Base-by-base conservation (phyloP, 148 eudicot genomes). In the Vaccinium macrocarpon region DNA sequence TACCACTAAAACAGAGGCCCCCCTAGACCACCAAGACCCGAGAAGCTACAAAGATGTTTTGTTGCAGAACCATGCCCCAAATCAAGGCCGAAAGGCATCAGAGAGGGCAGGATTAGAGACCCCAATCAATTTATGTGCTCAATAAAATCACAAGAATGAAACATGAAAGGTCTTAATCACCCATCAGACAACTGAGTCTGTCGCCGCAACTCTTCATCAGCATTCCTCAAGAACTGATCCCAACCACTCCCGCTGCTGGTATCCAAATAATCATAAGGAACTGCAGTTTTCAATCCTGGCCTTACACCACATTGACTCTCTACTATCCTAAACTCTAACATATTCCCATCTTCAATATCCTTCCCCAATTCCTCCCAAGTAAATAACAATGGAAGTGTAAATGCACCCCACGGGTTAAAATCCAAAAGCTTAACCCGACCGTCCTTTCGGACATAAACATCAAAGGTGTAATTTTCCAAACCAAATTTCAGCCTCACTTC, bases 221-320 rank as follows among this genome's bases (percentile, higher is more conserved):
- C 95, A 80, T 91, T 94, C 84, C 89, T 93, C 48, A 94, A 29
- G 85, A 96, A 91, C 72, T 96, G 95, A 86, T 96, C 98, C 98
- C 99, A 95, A 4, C 99, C 98, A 87, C 98, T 96, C 23, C 99
- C 99, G 1, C 86, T 38, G 79, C 95, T 96, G n/a, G 85, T 95
- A 88, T 96, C 97, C 84, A 96, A 87, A 83, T 91, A 96, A 89
- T 95, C 98, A 84, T 90, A 96, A 78, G 99, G 99, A 61, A 93
- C 98, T 35, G 98, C 96, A 72, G 98, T 95, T 82, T 96, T 95
- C 85, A 96, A 84, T 76, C 99, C 98, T 1, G 98, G 97, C 21
- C 94, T 90, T 23, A 95, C 93, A 12, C 91, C 90, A 87, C 92
- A 93, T 68, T 88, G 93, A 81, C 90, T 91, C 78, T 92, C 96